Evolutionary conservation across 2,329 filamentous ascomycete species (phyloP).

Genomic region (Aspergillus arachidicola): DNA sequence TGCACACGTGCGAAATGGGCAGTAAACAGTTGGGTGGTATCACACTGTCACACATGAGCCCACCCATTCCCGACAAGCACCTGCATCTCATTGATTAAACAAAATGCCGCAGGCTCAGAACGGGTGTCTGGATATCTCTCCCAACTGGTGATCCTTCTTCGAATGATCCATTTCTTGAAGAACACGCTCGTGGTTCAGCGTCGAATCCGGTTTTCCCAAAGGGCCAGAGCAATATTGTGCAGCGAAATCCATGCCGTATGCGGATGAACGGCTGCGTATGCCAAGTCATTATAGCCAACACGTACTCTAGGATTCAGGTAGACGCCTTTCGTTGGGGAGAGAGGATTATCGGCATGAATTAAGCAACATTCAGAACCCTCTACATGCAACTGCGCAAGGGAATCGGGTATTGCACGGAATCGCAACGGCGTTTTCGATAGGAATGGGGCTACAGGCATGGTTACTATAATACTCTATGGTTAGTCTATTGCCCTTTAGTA

Average conservation of each 20-base stretch:
- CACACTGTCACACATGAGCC: constrained; percentile 15
- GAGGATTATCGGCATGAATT: constrained; percentile 43
- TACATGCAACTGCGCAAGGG: constrained; percentile 56
- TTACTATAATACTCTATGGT: constrained; percentile 47
- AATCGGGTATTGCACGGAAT: constrained; percentile 68
- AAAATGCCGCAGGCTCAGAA: constrained; percentile 53
- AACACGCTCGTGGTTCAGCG: constrained; percentile 41
- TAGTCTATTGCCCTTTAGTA: neutral
- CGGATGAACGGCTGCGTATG: constrained; percentile 27
- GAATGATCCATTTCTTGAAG: constrained; percentile 32
- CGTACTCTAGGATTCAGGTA: constrained; percentile 45
- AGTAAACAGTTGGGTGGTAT: too few relatives aligned
- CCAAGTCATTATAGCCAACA: constrained; percentile 37
- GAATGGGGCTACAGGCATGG: constrained; percentile 29
- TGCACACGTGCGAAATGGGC: too few relatives aligned
- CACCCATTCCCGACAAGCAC: constrained; percentile 14
- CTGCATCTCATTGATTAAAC: constrained; percentile 58
- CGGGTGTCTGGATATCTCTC: constrained; percentile 19
- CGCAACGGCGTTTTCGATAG: constrained; percentile 44
- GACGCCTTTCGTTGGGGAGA: constrained; percentile 33
- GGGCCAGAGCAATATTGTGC: constrained; percentile 28
- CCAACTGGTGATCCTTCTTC: constrained; percentile 42
- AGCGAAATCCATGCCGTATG: neutral
- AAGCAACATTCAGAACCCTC: constrained; percentile 82
- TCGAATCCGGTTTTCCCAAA: neutral